These are phyloP conservation scores for Nannizziopsis barbatae DNA, from an alignment of 2,329 filamentous ascomycete genomes.

Conservation along the genomic window DNA sequence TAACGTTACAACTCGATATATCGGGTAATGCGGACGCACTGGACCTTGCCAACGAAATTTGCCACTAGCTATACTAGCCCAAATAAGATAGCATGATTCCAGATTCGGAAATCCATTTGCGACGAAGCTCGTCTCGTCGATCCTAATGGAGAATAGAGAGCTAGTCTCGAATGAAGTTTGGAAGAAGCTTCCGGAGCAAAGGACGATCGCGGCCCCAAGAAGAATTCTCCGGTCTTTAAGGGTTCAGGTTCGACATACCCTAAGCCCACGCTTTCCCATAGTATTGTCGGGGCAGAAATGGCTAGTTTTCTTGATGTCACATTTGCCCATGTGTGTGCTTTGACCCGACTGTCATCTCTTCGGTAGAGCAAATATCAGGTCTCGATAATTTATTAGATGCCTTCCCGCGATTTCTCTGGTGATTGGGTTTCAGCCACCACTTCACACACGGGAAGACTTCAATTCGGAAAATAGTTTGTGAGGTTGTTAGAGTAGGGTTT, in stretches of 20 bases:
- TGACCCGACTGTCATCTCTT: too few relatives aligned
- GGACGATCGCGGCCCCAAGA: too few relatives aligned
- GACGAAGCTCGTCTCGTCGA: slow-evolving; percentile 1
- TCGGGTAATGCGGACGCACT: slow-evolving; percentile 9
- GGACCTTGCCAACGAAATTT: slow-evolving; percentile 4
- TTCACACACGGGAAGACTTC: background rate
- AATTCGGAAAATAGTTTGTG: slow-evolving; percentile 4
- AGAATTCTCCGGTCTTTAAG: too few relatives aligned
- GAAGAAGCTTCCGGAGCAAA: too few relatives aligned
- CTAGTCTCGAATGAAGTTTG: background rate
- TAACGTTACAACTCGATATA: slow-evolving; percentile 11
- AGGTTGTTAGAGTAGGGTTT: slow-evolving; percentile 11
- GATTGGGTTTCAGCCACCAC: slow-evolving; percentile 7
- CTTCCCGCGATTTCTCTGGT: background rate
- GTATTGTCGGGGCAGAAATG: too few relatives aligned
- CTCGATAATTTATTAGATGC: too few relatives aligned
- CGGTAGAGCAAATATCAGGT: too few relatives aligned
- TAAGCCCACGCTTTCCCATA: too few relatives aligned
- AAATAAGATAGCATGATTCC: background rate
- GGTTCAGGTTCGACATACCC: too few relatives aligned
- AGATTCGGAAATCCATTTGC: slow-evolving; percentile 6
- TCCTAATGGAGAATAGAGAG: slow-evolving; percentile 1
- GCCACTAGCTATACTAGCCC: slow-evolving; percentile 4
- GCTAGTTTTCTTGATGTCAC: too few relatives aligned
- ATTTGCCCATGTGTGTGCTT: too few relatives aligned